Conservation (phyloP, 805 yeast genomes). For the Starmerella bombi region DNA sequence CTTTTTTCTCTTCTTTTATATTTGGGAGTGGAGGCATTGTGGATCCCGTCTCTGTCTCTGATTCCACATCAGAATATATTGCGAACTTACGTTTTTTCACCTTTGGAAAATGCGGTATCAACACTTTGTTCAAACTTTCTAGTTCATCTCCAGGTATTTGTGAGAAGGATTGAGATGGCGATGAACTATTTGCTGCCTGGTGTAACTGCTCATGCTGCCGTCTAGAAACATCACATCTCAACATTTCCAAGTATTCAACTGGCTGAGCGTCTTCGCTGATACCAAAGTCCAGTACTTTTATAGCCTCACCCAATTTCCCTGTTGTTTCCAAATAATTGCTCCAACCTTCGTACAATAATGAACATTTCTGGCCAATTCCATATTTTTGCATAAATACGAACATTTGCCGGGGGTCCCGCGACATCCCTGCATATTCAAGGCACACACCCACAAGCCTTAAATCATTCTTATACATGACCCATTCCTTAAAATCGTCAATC, state of each 20-base stretch:
- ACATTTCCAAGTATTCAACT: background rate
- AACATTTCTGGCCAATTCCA: conserved; percentile 52
- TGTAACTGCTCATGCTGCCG: no score
- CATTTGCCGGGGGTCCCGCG: conserved; percentile 57
- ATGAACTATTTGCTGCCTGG: no score
- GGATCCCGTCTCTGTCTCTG: no score
- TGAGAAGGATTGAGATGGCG: no score
- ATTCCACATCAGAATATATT: no score
- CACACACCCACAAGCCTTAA: conserved; percentile 68
- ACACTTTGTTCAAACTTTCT: no score
- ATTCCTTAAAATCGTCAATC: conserved; percentile 53
- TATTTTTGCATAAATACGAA: conserved; percentile 59
- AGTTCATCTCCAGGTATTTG: no score
- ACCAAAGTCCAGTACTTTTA: conserved; percentile 46
- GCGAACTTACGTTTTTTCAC: no score
- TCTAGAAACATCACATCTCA: background rate
- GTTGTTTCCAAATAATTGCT: conserved; percentile 47
- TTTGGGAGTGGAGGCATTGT: no score
- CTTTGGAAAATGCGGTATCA: no score
- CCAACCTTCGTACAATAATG: conserved; percentile 68
- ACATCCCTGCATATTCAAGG: conserved; percentile 59
- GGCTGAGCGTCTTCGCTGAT: conserved; percentile 57
- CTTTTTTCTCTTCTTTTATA: no score
- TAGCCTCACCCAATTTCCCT: conserved; percentile 41
- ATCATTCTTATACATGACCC: conserved; percentile 55